phyloP scores from a whole-genome alignment of 2,329 filamentous ascomycete genomes.

The Chrysosporium keratinophilum region DNA sequence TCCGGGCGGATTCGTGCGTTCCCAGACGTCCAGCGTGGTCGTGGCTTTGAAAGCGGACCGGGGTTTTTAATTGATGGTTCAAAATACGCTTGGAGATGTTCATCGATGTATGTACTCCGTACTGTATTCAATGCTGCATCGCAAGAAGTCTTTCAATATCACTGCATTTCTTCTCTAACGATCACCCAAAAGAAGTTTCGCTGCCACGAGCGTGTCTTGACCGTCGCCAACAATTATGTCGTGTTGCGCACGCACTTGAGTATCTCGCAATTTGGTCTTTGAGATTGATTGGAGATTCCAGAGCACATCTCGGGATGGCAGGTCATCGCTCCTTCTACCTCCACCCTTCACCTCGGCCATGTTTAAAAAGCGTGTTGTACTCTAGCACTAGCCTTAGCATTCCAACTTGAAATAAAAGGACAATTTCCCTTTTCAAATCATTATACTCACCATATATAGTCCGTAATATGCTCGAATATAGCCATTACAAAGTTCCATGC shows the following conservation, averaged over 20 bases:
- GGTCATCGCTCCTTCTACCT: slow-evolving; percentile 10
- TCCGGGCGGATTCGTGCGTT: too few species aligned
- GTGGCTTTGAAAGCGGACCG: too few species aligned
- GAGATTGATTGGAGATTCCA: slow-evolving; percentile 30
- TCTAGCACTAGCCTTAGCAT: slow-evolving; percentile 14
- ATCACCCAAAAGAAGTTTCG: background rate
- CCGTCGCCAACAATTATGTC: background rate
- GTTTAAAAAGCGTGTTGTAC: slow-evolving; percentile 14
- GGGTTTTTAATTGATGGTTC: too few species aligned
- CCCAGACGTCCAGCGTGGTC: too few species aligned
- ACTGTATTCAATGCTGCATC: too few species aligned
- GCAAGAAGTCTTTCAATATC: too few species aligned
- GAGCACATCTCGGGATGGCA: slow-evolving; percentile 21
- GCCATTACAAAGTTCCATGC: slow-evolving; percentile 85
- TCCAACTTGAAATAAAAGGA: background rate
- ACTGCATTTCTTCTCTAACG: too few species aligned
- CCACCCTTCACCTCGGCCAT: slow-evolving; percentile 5
- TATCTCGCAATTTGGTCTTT: slow-evolving; percentile 23
- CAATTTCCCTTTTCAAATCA: background rate
- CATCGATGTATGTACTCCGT: too few species aligned
- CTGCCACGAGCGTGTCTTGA: background rate
- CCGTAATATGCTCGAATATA: slow-evolving; percentile 91
- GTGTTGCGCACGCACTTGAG: background rate
- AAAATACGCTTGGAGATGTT: too few species aligned
- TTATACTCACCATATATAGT: slow-evolving; percentile 57